Evolutionary conservation across 495 filamentous ascomycete species (phyloP).

Genomic region (Rostrohypoxylon terebratum): DNA sequence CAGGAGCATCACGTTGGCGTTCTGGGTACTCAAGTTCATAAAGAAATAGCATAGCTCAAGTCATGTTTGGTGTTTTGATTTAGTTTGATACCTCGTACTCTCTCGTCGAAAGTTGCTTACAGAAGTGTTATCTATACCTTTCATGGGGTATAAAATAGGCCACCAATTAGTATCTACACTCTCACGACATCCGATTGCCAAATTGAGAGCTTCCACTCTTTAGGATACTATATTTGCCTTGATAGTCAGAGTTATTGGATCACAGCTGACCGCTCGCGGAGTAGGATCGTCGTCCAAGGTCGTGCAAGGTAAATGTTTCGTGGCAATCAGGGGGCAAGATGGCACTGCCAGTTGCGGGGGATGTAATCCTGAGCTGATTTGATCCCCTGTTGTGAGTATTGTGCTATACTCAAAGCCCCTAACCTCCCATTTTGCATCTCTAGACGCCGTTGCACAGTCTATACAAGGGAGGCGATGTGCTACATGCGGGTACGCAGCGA

Average conservation of each 20-base stretch:
- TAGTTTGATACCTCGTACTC: not conserved
- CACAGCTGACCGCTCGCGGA: conserved; percentile 1
- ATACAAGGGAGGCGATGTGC: conserved; percentile 22
- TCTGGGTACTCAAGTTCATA: conserved; percentile 24
- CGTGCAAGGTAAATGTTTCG: not conserved
- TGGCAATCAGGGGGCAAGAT: conserved; percentile 22
- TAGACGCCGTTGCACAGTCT: conserved; percentile 1
- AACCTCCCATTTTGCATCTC: conserved; percentile 21
- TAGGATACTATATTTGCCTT: not conserved
- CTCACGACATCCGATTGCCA: not conserved
- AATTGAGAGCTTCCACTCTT: not conserved
- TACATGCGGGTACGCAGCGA: conserved; percentile 23
- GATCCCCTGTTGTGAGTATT: not conserved
- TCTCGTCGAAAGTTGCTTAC: not conserved
- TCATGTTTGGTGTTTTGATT: conserved; percentile 7
- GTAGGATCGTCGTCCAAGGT: conserved; percentile 5
- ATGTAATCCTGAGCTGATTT: conserved; percentile 1
- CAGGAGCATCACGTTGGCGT: conserved; percentile 19
- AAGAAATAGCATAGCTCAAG: conserved; percentile 17
- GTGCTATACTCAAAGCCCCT: conserved; percentile 11
- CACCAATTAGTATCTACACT: not conserved
- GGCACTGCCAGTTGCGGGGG: conserved; percentile 5
- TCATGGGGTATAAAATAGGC: not conserved
- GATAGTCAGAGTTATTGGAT: conserved; percentile 3
- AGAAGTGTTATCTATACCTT: not conserved